phyloP scores from a whole-genome alignment of 1,284 basidiomycete genomes.

The Porodaedalea pini region DNA sequence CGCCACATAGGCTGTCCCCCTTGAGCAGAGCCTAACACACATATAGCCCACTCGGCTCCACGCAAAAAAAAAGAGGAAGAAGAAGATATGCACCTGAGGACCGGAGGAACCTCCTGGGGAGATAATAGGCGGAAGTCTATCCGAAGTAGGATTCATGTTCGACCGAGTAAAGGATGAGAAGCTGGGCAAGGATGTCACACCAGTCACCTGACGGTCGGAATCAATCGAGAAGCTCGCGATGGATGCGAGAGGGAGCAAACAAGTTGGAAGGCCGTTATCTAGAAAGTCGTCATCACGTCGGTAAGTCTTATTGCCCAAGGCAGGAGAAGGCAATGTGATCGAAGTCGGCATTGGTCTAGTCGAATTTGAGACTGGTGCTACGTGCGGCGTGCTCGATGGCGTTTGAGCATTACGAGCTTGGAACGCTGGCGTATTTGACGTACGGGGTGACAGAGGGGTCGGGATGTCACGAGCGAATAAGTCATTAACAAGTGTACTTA shows the following conservation, averaged over 20 bases:
- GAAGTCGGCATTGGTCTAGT: slow-evolving; percentile 25
- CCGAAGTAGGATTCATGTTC: slow-evolving; percentile 14
- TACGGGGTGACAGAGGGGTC: slow-evolving; percentile 43
- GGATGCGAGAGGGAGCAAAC: slow-evolving; percentile 36
- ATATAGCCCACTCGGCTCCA: neutral
- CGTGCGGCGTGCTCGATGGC: slow-evolving; percentile 24
- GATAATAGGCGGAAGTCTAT: slow-evolving; percentile 17
- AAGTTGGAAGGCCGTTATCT: slow-evolving; percentile 33
- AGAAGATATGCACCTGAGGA: slow-evolving; percentile 11
- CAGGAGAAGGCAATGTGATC: slow-evolving; percentile 21
- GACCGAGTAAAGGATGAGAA: slow-evolving; percentile 18
- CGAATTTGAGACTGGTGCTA: slow-evolving; percentile 22
- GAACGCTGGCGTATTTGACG: slow-evolving; percentile 26
- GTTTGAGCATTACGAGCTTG: slow-evolving; percentile 27
- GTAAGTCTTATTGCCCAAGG: slow-evolving; percentile 26
- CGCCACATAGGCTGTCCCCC: too few relatives aligned
- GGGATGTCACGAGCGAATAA: slow-evolving; percentile 70
- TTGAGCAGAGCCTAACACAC: neutral
- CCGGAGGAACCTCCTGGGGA: slow-evolving; percentile 7
- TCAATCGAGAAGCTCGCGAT: slow-evolving; percentile 30
- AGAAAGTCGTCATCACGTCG: slow-evolving; percentile 20
- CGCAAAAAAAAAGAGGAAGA: neutral
- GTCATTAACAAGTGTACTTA: slow-evolving; percentile 73
- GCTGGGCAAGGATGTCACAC: slow-evolving; percentile 16
- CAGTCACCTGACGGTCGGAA: slow-evolving; percentile 10